Base-by-base conservation (phyloP, 164 flowering plant species). In the Nelumbo lutea region DNA sequence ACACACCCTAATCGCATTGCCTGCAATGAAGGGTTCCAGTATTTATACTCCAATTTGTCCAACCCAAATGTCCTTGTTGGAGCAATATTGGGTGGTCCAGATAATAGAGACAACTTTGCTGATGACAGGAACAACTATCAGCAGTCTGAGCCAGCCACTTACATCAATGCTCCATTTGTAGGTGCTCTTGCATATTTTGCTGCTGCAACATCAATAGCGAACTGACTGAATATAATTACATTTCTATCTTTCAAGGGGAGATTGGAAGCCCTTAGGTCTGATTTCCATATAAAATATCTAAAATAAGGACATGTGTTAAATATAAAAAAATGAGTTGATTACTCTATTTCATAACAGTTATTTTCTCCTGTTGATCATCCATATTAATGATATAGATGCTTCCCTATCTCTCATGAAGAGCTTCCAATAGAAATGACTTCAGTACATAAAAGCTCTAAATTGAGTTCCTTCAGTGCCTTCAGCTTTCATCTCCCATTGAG, bases 141-240 rank as follows among this genome's bases (percentile, higher is more conserved):
- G 82, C 97, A 96, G 61, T 83, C 93, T 2, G 99, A 96, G 77
- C 99, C 99, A 0, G 93, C 99, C 13, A 96, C 98, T 0, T 96
- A 95, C 62, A 90, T 90, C 60, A 96, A 96, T 77, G 99, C 99
- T 1, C 98, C 99, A 4, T 79, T 93, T 66, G 90, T 96, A 43
- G 99, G 99, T 41, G 90, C 89, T 41, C 75, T 88, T 1, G 99
- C 98, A 46, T 90, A 79, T 81, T 90, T 94, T 60, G 73, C 83
- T 0, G 78, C 75, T 56, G 40, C 65, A 42, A 65, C 74, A 39
- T 10, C 62, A 7, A 57, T 44, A 4, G 15, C 62, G 67, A 64
- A 59, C n/a, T 66, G 56, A 63, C 2, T 59, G 44, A 15, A 39
- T 9, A 57, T 47, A 27, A 3, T 2, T 2, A 14, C 11, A 42